Evolutionary conservation across 2,329 filamentous ascomycete genomes (phyloP).

Genomic region (Septoria petroselini): DNA sequence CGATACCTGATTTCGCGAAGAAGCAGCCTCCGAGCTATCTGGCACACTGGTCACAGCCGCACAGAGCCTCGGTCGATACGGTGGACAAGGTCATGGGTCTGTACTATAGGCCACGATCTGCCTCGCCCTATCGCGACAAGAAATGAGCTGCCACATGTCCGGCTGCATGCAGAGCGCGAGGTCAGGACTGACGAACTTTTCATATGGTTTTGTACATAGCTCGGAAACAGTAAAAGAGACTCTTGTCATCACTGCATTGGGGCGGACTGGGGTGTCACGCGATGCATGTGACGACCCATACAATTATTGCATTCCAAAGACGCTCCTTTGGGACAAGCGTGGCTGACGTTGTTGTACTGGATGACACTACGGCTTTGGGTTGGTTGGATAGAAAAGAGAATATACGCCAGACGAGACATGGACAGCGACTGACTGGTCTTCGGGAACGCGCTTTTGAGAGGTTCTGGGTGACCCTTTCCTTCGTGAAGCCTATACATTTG

Average conservation of each 20-base stretch:
- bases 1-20: slow-evolving; percentile 17
- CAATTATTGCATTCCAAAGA: no score
- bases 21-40: slow-evolving; percentile 9
- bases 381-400: no score
- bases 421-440: no score
- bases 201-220: slow-evolving; percentile 6
- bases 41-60: slow-evolving; percentile 6
- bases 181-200: slow-evolving; percentile 11
- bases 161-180: slow-evolving; percentile 1
- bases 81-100: slow-evolving; percentile 22
- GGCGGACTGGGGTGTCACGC: neutral
- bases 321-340: no score
- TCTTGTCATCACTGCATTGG: slow-evolving; percentile 1
- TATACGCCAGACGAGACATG: no score
- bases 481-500: no score
- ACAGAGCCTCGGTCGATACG: slow-evolving; percentile 17
- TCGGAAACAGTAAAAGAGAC: neutral
- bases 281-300: neutral
- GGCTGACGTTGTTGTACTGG: no score
- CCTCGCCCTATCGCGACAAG: slow-evolving; percentile 1
- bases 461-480: no score
- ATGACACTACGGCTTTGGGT: no score
- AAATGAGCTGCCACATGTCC: neutral
- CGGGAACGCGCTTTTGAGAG: no score
- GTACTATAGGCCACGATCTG: slow-evolving; percentile 14